Base-by-base conservation (phyloP, 2,329 filamentous ascomycete genomes). In the Trichothecium sympodiale region DNA sequence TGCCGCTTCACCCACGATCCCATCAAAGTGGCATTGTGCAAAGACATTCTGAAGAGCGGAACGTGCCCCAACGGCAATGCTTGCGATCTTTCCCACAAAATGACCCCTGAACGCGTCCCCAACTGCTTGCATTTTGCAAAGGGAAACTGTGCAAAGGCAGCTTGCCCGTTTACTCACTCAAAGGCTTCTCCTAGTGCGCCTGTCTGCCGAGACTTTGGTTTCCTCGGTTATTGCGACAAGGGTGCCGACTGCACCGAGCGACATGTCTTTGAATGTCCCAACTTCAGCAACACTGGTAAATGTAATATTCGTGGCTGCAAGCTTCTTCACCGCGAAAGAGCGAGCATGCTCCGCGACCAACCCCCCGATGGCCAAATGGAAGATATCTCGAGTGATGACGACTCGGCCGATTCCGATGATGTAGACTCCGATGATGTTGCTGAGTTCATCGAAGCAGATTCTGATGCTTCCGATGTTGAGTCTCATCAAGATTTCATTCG, bases 191-290 rank as follows among this genome's bases (percentile, higher is more conserved):
- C 83, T 45, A 71, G 72, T 53, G 85, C 88, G 34, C 77, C 73
- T 20, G 84, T 95, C 33, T 98, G 91, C 62, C 74, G 78, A 48
- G 63, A 75, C 15, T 96, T 98, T 65, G 89, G 84, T 18, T 75
- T 78, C 36, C 73, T 88, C 51, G 89, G 91, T 36, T 96, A 87
- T 59, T 96, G 91, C 64, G 79, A 83, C 42, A 83, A 83, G 55
- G 91, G 89, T 41, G 70, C 72, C 38, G 61, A 69, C 37, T 96
- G 91, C 60, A 61, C 74, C 41, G 77, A 91, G 44, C 81, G 87
- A 41, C 91, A 98, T 64, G 81, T 89, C 39, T 81, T 82, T 61
- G 89, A 96, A 59, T 96, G 91, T 59, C 89, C 91, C 43, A 83
- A 94, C 56, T 95, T 93, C 66, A 84, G 85, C 71, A 94, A 94